phyloP scores from a whole-genome alignment of 176 grass and related monocot species.

The Triticum urartu region DNA sequence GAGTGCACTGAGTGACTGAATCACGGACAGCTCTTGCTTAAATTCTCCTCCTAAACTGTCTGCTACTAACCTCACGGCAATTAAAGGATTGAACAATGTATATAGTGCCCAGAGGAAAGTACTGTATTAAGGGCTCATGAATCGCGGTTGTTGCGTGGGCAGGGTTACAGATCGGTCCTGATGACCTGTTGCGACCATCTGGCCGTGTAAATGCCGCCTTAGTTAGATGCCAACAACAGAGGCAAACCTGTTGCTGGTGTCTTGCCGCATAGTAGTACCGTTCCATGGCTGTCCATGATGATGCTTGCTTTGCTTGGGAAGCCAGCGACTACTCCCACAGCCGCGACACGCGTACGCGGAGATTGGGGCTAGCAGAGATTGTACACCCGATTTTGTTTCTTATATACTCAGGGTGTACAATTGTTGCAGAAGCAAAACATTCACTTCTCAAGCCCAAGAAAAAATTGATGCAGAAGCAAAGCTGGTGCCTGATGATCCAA shows the following conservation, averaged over 20 bases:
- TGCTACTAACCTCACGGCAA: conserved; percentile 14
- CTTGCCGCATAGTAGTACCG: neutral
- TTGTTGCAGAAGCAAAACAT: too few relatives aligned
- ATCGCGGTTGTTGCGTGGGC: conserved; percentile 43
- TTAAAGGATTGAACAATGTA: conserved; percentile 27
- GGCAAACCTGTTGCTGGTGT: neutral
- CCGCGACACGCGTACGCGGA: neutral
- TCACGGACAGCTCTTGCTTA: conserved; percentile 19
- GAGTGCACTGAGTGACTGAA: conserved; percentile 16
- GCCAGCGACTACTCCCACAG: neutral
- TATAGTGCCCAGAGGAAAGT: conserved; percentile 43
- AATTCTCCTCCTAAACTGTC: conserved; percentile 36
- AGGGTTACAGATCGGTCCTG: conserved; percentile 11
- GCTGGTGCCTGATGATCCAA: too few relatives aligned
- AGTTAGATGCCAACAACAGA: conserved; percentile 7
- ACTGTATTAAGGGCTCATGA: conserved; percentile 42
- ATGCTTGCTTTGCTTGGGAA: neutral
- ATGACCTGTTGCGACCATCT: conserved; percentile 29
- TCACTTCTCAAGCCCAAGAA: too few relatives aligned
- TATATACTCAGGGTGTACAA: too few relatives aligned
- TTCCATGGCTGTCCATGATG: neutral
- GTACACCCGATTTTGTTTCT: too few relatives aligned
- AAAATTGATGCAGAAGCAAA: too few relatives aligned
- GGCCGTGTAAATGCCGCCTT: conserved; percentile 18
- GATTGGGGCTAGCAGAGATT: too few relatives aligned